phyloP scores from a whole-genome alignment of 805 yeast species.

The Kazachstania taianensis region DNA sequence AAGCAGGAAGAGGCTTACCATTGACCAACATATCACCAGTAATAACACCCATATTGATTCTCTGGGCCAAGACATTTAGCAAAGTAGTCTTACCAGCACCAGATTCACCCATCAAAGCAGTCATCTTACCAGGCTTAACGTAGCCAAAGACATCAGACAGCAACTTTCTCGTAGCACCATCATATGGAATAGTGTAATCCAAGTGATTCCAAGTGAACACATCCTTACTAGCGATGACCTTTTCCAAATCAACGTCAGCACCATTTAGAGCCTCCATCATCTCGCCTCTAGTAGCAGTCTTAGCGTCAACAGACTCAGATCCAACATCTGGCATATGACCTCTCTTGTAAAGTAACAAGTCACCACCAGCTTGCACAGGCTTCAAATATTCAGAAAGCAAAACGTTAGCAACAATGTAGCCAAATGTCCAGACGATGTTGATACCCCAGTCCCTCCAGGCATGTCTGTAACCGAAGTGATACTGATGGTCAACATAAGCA shows the following conservation, averaged over 20 bases:
- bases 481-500: conserved; percentile 33
- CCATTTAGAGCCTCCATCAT: conserved; percentile 31
- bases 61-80: conserved; percentile 60
- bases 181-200: conserved; percentile 53
- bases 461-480: conserved; percentile 35
- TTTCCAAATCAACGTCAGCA: conserved; percentile 24
- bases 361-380: conserved; percentile 33
- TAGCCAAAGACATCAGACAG: conserved; percentile 53
- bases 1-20: conserved; percentile 46
- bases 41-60: conserved; percentile 60
- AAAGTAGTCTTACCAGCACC: conserved; percentile 84
- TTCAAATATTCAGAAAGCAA: conserved; percentile 31
- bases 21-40: conserved; percentile 67
- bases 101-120: conserved; percentile 78
- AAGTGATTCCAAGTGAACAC: conserved; percentile 68
- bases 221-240: conserved; percentile 33
- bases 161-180: conserved; percentile 48
- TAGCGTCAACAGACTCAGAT: conserved; percentile 29
- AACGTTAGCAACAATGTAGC: conserved; percentile 29
- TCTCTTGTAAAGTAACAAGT: conserved; percentile 35
- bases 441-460: conserved; percentile 58
- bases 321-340: conserved; percentile 32
- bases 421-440: conserved; percentile 38
- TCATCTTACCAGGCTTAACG: conserved; percentile 71
- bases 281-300: conserved; percentile 31